Evolutionary conservation across 1,284 basidiomycete species (phyloP).

Genomic region (Rhodofomes roseus): DNA sequence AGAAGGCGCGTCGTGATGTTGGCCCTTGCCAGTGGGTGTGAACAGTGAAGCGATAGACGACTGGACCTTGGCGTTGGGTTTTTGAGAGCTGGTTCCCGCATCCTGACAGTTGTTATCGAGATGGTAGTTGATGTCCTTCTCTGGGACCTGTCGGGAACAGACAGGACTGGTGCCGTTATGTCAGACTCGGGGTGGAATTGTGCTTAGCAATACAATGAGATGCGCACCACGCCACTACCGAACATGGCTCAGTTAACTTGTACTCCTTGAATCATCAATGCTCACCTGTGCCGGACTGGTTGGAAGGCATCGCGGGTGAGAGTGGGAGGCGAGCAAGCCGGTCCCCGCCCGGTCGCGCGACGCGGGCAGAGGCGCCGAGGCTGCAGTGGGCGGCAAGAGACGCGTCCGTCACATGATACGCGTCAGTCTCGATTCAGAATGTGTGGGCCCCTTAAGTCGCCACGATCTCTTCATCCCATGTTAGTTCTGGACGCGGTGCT

Average conservation of each 20-base stretch:
- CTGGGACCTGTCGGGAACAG: constrained; percentile 38
- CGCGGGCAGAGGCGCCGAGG: neutral
- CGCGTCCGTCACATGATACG: neutral
- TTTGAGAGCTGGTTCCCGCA: constrained; percentile 8
- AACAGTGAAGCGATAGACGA: constrained; percentile 31
- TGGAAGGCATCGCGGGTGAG: neutral
- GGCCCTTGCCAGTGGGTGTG: constrained; percentile 13
- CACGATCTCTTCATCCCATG: no score
- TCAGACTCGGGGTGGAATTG: neutral
- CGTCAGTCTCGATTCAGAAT: neutral
- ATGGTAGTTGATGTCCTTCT: constrained; percentile 43
- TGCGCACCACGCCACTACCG: constrained; percentile 7
- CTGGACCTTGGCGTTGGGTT: constrained; percentile 8
- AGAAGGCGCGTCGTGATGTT: neutral
- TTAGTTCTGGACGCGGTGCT: no score
- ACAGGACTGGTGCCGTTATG: constrained; percentile 34
- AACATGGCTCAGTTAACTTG: no score
- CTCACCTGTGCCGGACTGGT: neutral
- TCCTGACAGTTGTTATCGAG: constrained; percentile 42
- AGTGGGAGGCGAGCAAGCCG: neutral
- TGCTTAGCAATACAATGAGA: no score
- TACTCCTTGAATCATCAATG: no score
- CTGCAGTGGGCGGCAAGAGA: neutral
- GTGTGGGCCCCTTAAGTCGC: no score
- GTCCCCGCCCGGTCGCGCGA: neutral